Evolutionary conservation across 148 eudicot species (phyloP).

Genomic region (Polygonum aviculare): DNA sequence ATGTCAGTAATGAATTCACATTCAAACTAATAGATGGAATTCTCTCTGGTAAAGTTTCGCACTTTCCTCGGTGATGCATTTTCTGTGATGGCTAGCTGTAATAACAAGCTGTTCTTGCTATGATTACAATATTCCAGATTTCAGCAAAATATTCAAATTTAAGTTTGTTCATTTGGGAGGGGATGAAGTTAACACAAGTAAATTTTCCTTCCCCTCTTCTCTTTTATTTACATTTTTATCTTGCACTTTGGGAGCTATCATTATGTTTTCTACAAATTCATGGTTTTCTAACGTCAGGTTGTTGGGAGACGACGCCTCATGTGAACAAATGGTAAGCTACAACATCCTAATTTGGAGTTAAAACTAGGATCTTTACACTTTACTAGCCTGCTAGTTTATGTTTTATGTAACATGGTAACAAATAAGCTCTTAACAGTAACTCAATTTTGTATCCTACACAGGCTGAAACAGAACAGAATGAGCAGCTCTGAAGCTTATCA

Average conservation of each 20-base stretch:
- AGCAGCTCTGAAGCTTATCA: constrained; percentile 51
- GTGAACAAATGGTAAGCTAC: constrained; percentile 43
- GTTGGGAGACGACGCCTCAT: constrained; percentile 66
- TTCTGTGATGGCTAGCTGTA: not conserved
- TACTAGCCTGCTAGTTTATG: not conserved
- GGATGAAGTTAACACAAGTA: constrained; percentile 87
- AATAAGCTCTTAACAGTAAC: not conserved
- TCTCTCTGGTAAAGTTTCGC: constrained; percentile 52
- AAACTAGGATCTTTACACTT: not conserved
- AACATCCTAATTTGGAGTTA: not conserved
- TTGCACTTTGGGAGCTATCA: not conserved
- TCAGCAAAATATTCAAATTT: constrained; percentile 79
- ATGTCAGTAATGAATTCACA: constrained; percentile 88
- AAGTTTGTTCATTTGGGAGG: constrained; percentile 90
- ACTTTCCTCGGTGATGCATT: not conserved
- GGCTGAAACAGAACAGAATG: constrained; percentile 43
- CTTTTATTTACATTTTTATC: not conserved
- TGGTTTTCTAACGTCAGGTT: constrained; percentile 45
- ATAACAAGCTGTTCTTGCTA: not conserved
- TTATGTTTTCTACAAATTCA: not conserved
- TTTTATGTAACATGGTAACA: not conserved
- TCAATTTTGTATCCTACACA: constrained; percentile 17
- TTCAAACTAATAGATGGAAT: constrained; percentile 79
- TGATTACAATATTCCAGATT: constrained; percentile 51
- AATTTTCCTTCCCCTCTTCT: constrained; percentile 19